phyloP scores from a whole-genome alignment of 495 filamentous ascomycete genomes.

The Glonium stellatum region DNA sequence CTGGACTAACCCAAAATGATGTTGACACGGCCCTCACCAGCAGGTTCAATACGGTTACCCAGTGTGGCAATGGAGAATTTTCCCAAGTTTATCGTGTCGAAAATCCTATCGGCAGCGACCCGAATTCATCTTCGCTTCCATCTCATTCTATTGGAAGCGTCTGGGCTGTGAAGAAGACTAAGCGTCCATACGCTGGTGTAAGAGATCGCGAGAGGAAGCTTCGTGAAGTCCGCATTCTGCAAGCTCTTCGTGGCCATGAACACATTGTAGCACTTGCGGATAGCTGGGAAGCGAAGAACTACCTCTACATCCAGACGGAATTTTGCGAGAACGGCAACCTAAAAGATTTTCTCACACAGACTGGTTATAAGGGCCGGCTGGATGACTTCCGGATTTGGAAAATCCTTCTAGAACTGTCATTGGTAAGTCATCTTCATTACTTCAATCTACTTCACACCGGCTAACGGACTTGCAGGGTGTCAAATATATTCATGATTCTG shows the following conservation, averaged over 20 bases:
- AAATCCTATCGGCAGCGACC: constrained; percentile 27
- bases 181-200: constrained; percentile 63
- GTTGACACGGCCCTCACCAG: constrained; percentile 60
- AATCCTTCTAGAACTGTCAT: constrained; percentile 73
- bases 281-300: constrained; percentile 72
- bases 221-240: constrained; percentile 71
- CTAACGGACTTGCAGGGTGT: constrained; percentile 54
- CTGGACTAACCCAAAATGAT: constrained; percentile 47
- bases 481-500: constrained; percentile 76
- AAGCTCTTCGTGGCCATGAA: constrained; percentile 62
- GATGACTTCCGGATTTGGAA: constrained; percentile 99
- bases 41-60: constrained; percentile 68
- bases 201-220: constrained; percentile 71
- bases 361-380: constrained; percentile 73
- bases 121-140: constrained; percentile 15
- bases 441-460: constrained; percentile 33
- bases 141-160: constrained; percentile 44
- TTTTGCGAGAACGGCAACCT: constrained; percentile 90
- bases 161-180: constrained; percentile 90
- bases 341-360: constrained; percentile 68
- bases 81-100: constrained; percentile 83
- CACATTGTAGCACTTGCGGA: constrained; percentile 76
- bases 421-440: constrained; percentile 48
- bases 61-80: constrained; percentile 82
- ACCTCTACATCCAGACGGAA: constrained; percentile 95